phyloP scores from a whole-genome alignment of 192 early-diverging fungal genomes.

The Podochytrium sp. region DNA sequence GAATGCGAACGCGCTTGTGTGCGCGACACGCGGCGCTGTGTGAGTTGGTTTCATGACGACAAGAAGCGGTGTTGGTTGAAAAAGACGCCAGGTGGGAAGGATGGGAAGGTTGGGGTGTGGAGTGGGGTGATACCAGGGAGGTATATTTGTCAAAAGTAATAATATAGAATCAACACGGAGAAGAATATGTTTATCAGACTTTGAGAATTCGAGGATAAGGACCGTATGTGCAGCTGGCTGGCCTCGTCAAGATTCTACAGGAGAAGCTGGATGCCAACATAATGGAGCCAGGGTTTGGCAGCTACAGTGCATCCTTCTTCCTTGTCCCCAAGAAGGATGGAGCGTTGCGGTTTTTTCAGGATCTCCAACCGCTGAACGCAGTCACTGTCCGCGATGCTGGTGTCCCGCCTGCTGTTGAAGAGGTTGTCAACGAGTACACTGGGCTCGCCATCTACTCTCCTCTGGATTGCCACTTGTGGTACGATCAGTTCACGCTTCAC shows the following conservation, averaged over 20 bases:
- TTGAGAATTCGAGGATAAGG: no score
- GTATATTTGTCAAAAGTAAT: not conserved
- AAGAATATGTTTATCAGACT: no score
- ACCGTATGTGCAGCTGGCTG: not conserved
- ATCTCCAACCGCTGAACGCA: not conserved
- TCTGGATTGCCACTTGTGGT: not conserved
- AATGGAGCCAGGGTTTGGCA: not conserved
- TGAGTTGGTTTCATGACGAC: slow-evolving; percentile 3
- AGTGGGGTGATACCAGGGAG: slow-evolving; percentile 13
- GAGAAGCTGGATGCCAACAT: slow-evolving; percentile 4
- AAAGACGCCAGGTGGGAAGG: not conserved
- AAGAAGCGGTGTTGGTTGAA: slow-evolving; percentile 26
- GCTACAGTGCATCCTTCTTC: not conserved
- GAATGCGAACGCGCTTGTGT: slow-evolving; percentile 15
- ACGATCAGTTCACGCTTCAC: not conserved
- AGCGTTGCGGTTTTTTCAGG: not conserved
- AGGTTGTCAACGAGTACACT: not conserved
- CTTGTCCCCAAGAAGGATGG: slow-evolving; percentile 5
- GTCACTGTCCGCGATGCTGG: slow-evolving; percentile 6
- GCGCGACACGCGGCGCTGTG: not conserved
- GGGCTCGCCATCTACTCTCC: not conserved
- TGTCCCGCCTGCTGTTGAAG: not conserved
- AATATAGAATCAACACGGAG: no score
- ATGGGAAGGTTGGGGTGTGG: slow-evolving; percentile 2
- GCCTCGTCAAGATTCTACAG: not conserved